phyloP scores from a whole-genome alignment of 108 stramenopile genomes.

The Skeletonema menzelii region DNA sequence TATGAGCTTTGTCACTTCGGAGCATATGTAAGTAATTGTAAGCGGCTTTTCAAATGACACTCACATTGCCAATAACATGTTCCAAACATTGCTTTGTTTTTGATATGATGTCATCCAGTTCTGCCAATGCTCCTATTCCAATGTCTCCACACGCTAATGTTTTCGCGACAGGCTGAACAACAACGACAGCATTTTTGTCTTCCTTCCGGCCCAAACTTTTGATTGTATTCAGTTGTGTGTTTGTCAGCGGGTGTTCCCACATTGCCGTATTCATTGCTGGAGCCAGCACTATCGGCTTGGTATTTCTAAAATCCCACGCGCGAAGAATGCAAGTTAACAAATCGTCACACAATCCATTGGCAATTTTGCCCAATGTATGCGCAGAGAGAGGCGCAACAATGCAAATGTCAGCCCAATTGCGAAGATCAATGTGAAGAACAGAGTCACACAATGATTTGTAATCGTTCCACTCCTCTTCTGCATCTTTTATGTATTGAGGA shows the following conservation, averaged over 20 bases:
- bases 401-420: constrained; percentile 87
- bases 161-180: constrained; percentile 73
- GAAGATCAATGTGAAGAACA: constrained; percentile 90
- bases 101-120: constrained; percentile 59
- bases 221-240: constrained; percentile 59
- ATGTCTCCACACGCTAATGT: constrained; percentile 87
- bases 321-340: constrained; percentile 78
- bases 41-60: not conserved
- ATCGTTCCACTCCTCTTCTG: constrained; percentile 80
- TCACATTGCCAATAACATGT: constrained; percentile 15
- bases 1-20: not conserved
- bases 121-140: constrained; percentile 86
- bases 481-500: constrained; percentile 32
- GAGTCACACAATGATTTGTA: constrained; percentile 80
- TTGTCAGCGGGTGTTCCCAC: constrained; percentile 91
- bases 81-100: constrained; percentile 32
- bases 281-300: constrained; percentile 84
- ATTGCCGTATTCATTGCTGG: constrained; percentile 96
- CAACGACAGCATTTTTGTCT: constrained; percentile 3
- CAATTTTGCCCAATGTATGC: constrained; percentile 83
- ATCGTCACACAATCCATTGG: constrained; percentile 90
- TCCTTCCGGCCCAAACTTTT: constrained; percentile 37
- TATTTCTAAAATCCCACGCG: constrained; percentile 87
- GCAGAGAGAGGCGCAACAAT: constrained; percentile 86
- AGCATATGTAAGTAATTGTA: not conserved